phyloP scores from a whole-genome alignment of 305 asterid species.

The Ajuga reptans region DNA sequence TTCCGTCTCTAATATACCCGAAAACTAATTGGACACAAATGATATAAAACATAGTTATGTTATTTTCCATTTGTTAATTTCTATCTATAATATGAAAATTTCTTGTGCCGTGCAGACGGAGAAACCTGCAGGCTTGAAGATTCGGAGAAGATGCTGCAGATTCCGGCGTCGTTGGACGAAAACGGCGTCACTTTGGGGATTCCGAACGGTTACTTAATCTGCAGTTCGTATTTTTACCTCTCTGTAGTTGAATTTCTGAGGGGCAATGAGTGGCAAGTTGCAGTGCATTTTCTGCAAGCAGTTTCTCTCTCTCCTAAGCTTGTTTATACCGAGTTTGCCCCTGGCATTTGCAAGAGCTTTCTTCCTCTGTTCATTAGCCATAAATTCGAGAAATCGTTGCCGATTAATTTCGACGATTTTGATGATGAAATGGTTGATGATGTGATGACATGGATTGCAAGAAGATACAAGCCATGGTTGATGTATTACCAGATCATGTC shows the following conservation, averaged over 20 bases:
- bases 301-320: slow-evolving; percentile 45
- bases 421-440: slow-evolving; percentile 33
- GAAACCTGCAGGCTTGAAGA: slow-evolving; percentile 28
- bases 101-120: slow-evolving; percentile 22
- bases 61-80: no score
- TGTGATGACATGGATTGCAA: slow-evolving; percentile 49
- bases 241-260: slow-evolving; percentile 45
- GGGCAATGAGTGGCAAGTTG: slow-evolving; percentile 53
- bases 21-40: no score
- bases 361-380: slow-evolving; percentile 27
- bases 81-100: no score
- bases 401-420: slow-evolving; percentile 14
- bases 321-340: slow-evolving; percentile 49
- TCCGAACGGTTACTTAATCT: slow-evolving; percentile 37
- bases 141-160: slow-evolving; percentile 75
- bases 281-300: slow-evolving; percentile 78
- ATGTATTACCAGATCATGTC: slow-evolving; percentile 79
- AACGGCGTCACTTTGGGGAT: slow-evolving; percentile 57
- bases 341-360: slow-evolving; percentile 43
- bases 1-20: no score
- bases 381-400: neutral
- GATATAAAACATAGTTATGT: no score
- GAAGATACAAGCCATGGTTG: slow-evolving; percentile 70
- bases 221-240: slow-evolving; percentile 62
- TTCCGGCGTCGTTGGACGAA: slow-evolving; percentile 68